Conservation (phyloP, 2,329 filamentous ascomycete genomes). For the Cordyceps sp. region DNA sequence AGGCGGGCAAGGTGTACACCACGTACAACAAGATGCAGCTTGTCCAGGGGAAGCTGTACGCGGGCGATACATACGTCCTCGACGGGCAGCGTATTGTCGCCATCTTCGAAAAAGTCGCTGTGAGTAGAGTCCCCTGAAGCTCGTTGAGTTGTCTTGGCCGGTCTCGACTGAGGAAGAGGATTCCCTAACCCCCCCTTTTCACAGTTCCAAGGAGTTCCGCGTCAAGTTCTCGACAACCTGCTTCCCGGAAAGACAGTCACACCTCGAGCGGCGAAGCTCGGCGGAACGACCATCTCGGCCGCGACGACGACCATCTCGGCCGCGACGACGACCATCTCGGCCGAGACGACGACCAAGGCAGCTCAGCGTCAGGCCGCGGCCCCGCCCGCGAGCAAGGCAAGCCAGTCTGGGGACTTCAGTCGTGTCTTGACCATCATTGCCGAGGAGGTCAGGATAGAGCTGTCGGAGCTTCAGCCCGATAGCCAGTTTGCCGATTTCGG, state of each 20-base stretch:
- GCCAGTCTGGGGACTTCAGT: background rate
- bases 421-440: slow-evolving; percentile 2
- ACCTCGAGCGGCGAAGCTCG: too few relatives aligned
- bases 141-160: too few relatives aligned
- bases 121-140: slow-evolving; percentile 20
- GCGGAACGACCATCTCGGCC: too few relatives aligned
- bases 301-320: too few relatives aligned
- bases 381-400: background rate
- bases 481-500: slow-evolving; percentile 34
- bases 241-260: too few relatives aligned
- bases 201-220: too few relatives aligned
- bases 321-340: too few relatives aligned
- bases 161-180: too few relatives aligned
- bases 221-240: too few relatives aligned
- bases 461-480: background rate
- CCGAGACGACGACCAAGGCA: too few relatives aligned
- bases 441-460: slow-evolving; percentile 3
- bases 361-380: background rate
- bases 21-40: slow-evolving; percentile 41
- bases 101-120: slow-evolving; percentile 47
- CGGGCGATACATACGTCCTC: slow-evolving; percentile 38
- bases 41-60: slow-evolving; percentile 23
- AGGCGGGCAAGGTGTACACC: slow-evolving; percentile 18
- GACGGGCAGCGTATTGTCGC: slow-evolving; percentile 12
- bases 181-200: too few relatives aligned